Evolutionary conservation across 2,329 filamentous ascomycete genomes (phyloP), one percentile per base, ranked within the genome.

Genomic region (Venturia aucupariae): DNA sequence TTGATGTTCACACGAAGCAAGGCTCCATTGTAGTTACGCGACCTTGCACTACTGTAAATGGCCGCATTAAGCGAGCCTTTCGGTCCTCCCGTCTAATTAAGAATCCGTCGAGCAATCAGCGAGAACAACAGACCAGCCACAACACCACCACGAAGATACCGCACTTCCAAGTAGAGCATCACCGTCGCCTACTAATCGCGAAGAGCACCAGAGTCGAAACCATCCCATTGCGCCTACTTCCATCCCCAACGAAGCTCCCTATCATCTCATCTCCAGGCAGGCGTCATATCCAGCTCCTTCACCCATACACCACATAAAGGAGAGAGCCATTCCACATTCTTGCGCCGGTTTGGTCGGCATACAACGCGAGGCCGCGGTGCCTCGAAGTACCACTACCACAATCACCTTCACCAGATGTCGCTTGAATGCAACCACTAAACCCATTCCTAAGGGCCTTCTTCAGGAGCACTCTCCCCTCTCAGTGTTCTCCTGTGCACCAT

Each of bases 371-470:
- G 62, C 62, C 62, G 30, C 35, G 35, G 62, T 57, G 62, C 62
- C 62, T 57, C 41, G 22, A 51, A n/a, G 22, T 32, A 44, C 42
- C 39, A 51, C 17, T 19, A 62, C 32, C n/a, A 38, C 41, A 51
- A 39, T 51, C 11, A 24, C 42, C 13, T n/a, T 55, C 63, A 24
- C 38, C 61, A 48, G 35, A 70, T 71, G 72, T 76, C 74, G 79
- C 78, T 81, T 89, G 88, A 86, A 96, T 96, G 92, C 92, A 92
- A 88, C 91, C 94, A 81, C 84, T 97, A 87, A 99, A 99, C 80
- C 94, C 94, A 77, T 97, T 97, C 80, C 84, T 99, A 78, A 88
- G 90, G 82, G 92, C 93, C 83, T 97, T 99, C 86, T 97, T 97
- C 84, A 92, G 91, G 82, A 97, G 92, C 85, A 87, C 90, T 76